These are phyloP conservation scores for Leishmania mexicana DNA, from an alignment of 208 protist species.

Conservation along the genomic window DNA sequence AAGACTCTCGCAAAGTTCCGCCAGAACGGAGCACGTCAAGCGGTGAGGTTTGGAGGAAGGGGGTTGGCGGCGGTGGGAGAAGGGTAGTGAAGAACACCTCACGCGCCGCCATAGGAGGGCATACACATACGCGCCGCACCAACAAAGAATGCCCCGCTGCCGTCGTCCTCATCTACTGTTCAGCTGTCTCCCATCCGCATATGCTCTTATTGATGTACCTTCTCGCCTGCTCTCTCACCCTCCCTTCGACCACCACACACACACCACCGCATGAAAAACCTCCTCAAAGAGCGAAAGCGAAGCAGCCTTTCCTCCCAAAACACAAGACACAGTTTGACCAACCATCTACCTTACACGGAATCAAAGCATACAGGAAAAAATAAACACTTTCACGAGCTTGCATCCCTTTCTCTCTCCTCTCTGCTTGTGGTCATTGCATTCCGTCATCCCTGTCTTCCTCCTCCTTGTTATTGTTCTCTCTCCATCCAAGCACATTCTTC, in stretches of 20 bases:
- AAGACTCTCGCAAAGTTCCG: not conserved
- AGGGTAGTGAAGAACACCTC: not conserved
- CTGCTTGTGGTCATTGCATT: not conserved
- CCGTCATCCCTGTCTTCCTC: not conserved
- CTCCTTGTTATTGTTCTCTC: too few relatives aligned
- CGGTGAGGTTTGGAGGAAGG: not conserved
- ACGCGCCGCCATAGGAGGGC: not conserved
- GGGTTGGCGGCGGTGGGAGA: not conserved
- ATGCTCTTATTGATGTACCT: not conserved
- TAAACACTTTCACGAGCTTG: not conserved
- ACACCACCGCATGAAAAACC: not conserved
- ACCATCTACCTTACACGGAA: not conserved
- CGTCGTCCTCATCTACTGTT: not conserved
- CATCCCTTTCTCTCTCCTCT: not conserved
- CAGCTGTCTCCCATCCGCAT: not conserved
- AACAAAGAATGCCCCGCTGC: not conserved
- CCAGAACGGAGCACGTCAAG: not conserved
- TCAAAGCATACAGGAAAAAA: not conserved
- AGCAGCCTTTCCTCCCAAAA: not conserved
- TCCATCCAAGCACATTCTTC: not conserved
- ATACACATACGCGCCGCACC: not conserved
- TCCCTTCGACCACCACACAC: not conserved
- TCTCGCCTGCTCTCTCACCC: not conserved
- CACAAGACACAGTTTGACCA: not conserved
- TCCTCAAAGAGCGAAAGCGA: not conserved